Evolutionary conservation across 192 early-diverging fungal genomes (phyloP), one percentile per base, ranked within the genome.

Genomic region (Backusella morwellensis): DNA sequence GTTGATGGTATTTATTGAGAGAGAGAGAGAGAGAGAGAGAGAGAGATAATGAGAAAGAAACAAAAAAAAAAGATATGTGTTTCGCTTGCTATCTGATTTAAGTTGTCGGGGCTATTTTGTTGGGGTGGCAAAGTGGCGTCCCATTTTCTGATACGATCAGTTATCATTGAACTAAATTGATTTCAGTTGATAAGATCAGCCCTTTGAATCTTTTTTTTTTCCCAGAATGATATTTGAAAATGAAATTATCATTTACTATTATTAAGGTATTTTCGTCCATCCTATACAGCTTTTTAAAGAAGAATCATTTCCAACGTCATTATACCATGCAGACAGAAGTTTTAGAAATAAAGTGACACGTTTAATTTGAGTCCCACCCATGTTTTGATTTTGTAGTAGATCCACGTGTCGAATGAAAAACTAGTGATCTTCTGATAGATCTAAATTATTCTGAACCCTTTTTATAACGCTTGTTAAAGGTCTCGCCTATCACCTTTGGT

Each of bases 101-200:
- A 29, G 15, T 29, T 63, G 56, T 63, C 56, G 56, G 56, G 21
- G 12, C n/a, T 29, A 14, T 29, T 63, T 63, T 29, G 56, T 29
- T 63, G 56, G 56, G 56, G 32, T 32, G 21, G 56, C 7, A 26
- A 29, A 59, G 54, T 21, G 56, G 56, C 23, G 21, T 63, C 26
- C 23, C 23, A 29, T 29, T 63, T 56, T 63, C 26, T 63, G 56
- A 63, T 63, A 63, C 29, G 26, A 63, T 63, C 56, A 50, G 19
- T 50, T 26, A 29, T 56, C 32, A 3, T 3, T 11, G 4, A 63
- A 63, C 56, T 63, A 12, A 23, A 29, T 63, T 63, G 56, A 63
- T 63, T 63, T 63, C 54, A 59, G 56, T 63, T 63, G 56, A 63
- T 63, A 63, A 63, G 56, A 63, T 63, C 56, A 63, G 56, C 9